Percentiles rank a stretch among this genome's conserved stretches.
These are phyloP conservation scores for Psilocybe mexicana DNA, from an alignment of 1,284 basidiomycete species.

Conservation along the genomic window DNA sequence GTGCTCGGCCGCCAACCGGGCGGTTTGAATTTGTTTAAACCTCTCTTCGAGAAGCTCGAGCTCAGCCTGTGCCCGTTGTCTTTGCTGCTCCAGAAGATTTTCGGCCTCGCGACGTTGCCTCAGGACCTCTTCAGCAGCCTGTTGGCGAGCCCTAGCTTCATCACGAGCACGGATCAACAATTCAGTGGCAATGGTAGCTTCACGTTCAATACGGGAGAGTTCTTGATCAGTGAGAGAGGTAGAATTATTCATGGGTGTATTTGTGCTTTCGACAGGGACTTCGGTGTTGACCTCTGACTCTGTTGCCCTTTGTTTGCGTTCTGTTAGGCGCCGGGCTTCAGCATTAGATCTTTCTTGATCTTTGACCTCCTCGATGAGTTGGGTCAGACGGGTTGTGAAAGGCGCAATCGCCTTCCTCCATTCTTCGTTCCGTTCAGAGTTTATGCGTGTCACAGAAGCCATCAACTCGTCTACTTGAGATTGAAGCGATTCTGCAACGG, in stretches of 20 bases:
- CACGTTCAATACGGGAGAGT: constrained; percentile 12
- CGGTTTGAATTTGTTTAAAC: background rate
- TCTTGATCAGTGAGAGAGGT: background rate
- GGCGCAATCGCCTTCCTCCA: constrained; percentile 5
- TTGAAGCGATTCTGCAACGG: constrained; percentile 17
- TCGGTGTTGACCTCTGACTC: background rate
- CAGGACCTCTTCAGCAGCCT: constrained; percentile 11
- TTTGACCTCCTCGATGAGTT: constrained; percentile 6
- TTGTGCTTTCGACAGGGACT: background rate
- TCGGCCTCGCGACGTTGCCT: constrained; percentile 19
- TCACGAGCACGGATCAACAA: constrained; percentile 13
- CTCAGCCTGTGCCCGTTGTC: constrained; percentile 10
- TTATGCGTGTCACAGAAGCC: constrained; percentile 21
- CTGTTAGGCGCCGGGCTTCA: constrained; percentile 14
- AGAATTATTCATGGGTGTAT: background rate
- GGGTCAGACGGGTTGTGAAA: constrained; percentile 1
- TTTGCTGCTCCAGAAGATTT: constrained; percentile 9
- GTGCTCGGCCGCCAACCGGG: constrained; percentile 15
- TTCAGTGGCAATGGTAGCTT: constrained; percentile 20
- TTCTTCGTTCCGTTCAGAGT: constrained; percentile 1
- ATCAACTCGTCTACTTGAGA: constrained; percentile 21
- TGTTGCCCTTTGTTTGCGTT: constrained; percentile 1
- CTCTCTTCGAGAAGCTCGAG: constrained; percentile 2
- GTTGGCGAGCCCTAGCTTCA: constrained; percentile 11
- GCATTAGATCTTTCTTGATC: constrained; percentile 1